Evolutionary conservation across 805 yeast species (phyloP).

Genomic region (Saccharomycopsis lassenensis): DNA sequence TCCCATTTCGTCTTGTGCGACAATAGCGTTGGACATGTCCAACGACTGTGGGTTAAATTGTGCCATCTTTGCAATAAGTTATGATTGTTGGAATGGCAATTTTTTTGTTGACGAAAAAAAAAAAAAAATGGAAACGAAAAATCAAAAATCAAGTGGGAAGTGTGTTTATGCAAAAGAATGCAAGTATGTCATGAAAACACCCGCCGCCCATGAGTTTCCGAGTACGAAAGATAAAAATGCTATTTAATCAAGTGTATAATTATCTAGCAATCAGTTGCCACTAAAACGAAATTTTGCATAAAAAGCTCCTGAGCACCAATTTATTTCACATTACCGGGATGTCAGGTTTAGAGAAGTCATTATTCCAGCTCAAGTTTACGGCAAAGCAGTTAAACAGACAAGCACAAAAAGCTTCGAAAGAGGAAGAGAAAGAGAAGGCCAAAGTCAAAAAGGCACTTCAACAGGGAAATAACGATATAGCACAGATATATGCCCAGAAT

Average conservation of each 20-base stretch:
- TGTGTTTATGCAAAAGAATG: not conserved
- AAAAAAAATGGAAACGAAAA: not conserved
- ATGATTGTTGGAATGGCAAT: too few species aligned
- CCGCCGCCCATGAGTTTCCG: not conserved
- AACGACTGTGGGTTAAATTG: slow-evolving; percentile 44
- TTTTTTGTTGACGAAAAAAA: not conserved
- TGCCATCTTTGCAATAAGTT: too few species aligned
- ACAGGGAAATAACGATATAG: slow-evolving; percentile 85
- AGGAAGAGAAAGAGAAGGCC: slow-evolving; percentile 76
- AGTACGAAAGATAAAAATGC: not conserved
- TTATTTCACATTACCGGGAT: not conserved
- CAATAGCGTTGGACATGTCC: slow-evolving; percentile 94
- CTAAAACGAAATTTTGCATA: not conserved
- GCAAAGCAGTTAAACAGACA: slow-evolving; percentile 88
- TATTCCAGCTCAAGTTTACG: slow-evolving; percentile 71
- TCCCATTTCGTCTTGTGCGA: slow-evolving; percentile 99
- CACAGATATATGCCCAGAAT: slow-evolving; percentile 88
- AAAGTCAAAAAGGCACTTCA: slow-evolving; percentile 81
- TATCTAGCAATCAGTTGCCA: not conserved
- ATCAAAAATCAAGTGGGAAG: not conserved
- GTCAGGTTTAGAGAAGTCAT: slow-evolving; percentile 32
- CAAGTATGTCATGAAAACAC: not conserved
- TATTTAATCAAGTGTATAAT: not conserved
- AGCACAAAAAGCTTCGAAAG: slow-evolving; percentile 83
- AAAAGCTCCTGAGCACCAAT: not conserved